Evolutionary conservation across 2,329 filamentous ascomycete species (phyloP), one percentile per base, ranked within the genome.

Genomic region (Xylariomycetidae sp.): DNA sequence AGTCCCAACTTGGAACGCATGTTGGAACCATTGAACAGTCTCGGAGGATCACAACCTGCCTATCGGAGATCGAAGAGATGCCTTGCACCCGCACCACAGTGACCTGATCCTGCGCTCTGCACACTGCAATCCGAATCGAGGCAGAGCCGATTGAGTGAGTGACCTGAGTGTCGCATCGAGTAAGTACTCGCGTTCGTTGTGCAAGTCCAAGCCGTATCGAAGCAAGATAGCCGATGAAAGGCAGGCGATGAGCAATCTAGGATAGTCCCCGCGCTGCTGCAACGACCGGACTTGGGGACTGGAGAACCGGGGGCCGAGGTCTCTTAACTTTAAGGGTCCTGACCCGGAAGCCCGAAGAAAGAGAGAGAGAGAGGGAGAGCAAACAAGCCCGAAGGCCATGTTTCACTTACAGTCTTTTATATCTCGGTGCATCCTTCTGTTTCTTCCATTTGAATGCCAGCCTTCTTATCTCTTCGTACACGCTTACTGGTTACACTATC

Each of bases 291-390:
- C 14, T 13, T 26, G 25, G 25, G 25, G 25, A 23, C 8, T 23
- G 35, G 38, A 41, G 35, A 34, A 34, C 35, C 35, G 41, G 39
- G 18, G 31, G 13, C 41, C 39, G 41, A 42, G 36, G 41, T 40
- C 27, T 31, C 34, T 22, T 39, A 33, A 29, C 31, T 34, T 37
- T 25, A 6, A 8, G 10, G 16, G 24, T n/a, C n/a, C n/a, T n/a
- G n/a, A n/a, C n/a, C 35, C 33, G 39, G 35, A 37, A 19, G 28
- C 33, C 30, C 13, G 22, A 28, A 29, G 32, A 37, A 29, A n/a
- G n/a, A n/a, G n/a, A n/a, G n/a, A n/a, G n/a, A n/a, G n/a, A n/a
- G 23, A 10, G 14, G 26, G 31, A 17, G 13, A 17, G 24, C 10
- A 33, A 27, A 37, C 31, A 34, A 34, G 16, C 33, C 14, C 4